These are phyloP conservation scores for Tuber microsphaerosporum DNA, from an alignment of 495 filamentous ascomycete species.

Conservation along the genomic window DNA sequence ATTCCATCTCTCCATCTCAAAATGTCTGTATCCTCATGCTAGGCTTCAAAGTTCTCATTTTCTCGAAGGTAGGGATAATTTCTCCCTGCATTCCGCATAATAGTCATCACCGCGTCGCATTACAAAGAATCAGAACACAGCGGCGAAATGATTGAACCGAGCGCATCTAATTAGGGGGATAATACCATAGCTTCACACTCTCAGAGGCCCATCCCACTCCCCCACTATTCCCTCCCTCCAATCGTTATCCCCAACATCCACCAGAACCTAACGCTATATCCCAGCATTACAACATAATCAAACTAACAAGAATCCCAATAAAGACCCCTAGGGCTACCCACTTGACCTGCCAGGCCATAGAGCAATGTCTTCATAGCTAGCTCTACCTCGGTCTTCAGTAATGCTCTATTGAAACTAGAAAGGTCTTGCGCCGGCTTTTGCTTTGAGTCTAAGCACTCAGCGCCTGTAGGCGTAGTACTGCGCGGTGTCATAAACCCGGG, in stretches of 20 bases:
- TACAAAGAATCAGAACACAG: background rate
- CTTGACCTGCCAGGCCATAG: background rate
- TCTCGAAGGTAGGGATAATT: background rate
- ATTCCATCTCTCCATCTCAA: background rate
- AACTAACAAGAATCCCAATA: background rate
- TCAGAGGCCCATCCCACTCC: background rate
- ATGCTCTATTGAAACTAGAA: background rate
- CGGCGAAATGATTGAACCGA: background rate
- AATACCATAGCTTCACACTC: slow-evolving; percentile 1
- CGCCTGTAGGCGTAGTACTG: background rate
- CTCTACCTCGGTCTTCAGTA: background rate
- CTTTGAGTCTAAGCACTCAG: background rate
- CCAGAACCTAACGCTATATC: background rate
- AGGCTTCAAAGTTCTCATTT: background rate
- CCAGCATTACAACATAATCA: background rate
- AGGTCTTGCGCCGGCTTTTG: background rate
- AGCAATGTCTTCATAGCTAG: background rate
- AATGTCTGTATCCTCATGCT: background rate
- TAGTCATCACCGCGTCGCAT: background rate
- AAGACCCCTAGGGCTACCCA: background rate
- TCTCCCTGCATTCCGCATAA: background rate
- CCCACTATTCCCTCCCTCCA: background rate
- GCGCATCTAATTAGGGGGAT: background rate
- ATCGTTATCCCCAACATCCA: background rate
- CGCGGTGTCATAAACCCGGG: background rate